Conservation (phyloP, 2,329 filamentous ascomycete species). For the Dactylellina sp. region DNA sequence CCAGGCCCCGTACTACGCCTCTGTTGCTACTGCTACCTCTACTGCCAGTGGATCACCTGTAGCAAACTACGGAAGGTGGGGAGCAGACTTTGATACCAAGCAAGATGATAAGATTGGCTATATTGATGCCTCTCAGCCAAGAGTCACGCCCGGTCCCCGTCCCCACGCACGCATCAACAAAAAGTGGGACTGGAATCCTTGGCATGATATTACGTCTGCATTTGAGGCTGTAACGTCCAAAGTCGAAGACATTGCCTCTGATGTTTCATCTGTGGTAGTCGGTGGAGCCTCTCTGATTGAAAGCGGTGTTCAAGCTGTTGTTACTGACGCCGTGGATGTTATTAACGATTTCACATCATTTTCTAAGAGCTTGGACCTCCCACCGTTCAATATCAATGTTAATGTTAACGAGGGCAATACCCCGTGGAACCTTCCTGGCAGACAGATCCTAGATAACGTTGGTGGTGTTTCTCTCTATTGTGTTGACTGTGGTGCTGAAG, state of each 20-base stretch:
- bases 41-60: constrained; percentile 4
- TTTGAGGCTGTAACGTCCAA: constrained; percentile 36
- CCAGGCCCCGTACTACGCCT: constrained; percentile 42
- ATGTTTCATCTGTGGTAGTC: constrained; percentile 37
- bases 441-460: constrained; percentile 17
- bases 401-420: constrained; percentile 33
- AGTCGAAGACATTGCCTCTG: constrained; percentile 30
- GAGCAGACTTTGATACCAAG: constrained; percentile 35
- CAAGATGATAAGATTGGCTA: constrained; percentile 49
- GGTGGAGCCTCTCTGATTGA: constrained; percentile 38
- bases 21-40: constrained; percentile 17
- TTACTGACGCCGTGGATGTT: constrained; percentile 30
- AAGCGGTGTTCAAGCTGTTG: constrained; percentile 28
- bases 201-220: constrained; percentile 47
- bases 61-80: constrained; percentile 48
- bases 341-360: constrained; percentile 44
- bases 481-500: constrained; percentile 45
- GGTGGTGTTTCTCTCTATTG: constrained; percentile 43
- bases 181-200: constrained; percentile 51
- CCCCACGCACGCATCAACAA: constrained; percentile 18
- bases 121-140: constrained; percentile 33
- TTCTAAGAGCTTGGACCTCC: constrained; percentile 18
- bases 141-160: constrained; percentile 36
- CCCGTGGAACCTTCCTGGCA: constrained; percentile 37
- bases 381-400: constrained; percentile 31